Evolutionary conservation across 2,329 filamentous ascomycete species (phyloP), one percentile per base, ranked within the genome.

Genomic region (Arthrocladium fulminans): DNA sequence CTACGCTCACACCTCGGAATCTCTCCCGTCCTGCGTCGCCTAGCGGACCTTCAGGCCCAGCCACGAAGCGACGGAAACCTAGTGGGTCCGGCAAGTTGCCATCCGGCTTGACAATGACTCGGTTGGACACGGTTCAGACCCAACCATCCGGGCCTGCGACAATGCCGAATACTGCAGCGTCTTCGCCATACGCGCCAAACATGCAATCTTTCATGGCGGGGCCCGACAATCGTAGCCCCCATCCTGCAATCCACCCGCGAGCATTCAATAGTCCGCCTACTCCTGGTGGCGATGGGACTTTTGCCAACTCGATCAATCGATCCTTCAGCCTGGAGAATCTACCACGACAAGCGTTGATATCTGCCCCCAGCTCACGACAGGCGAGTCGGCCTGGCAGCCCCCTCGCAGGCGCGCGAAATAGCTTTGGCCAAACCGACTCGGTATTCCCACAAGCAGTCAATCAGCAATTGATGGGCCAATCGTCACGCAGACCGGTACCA

Each of bases 301-400:
- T 78, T 44, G 80, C 81, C 57, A 72, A 76, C 38, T 70, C 73
- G 22, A 68, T 70, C 44, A 76, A 78, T 49, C 73, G 81, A 47
- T 75, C 80, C 2, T 73, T 79, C 45, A 84, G 76, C 58, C 68
- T 86, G 61, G 84, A 88, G 49, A 82, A 77, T 54, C 57, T 85
- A 45, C 70, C 74, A 5, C 74, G 83, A 60, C 72, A 80, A 27
- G 79, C 79, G 53, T 65, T 88, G 58, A 84, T 81, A 59, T 88
- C 86, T 3, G 81, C 84, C 2, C 83, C 86, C 2, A 74, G 76
- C 29, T 89, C 87, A 1, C 72, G 79, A 4, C 83, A 87, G 54
- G 77, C 82, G 3, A 94, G 87, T 63, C 81, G 88, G 45, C 83
- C 84, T n/a, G 77, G 83, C 1, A 89, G 84, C 56, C 88, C 88